Percentiles rank a stretch among this genome's conserved stretches.
Conservation (phyloP, 1,284 basidiomycete genomes). For the Pholiota adiposa region DNA sequence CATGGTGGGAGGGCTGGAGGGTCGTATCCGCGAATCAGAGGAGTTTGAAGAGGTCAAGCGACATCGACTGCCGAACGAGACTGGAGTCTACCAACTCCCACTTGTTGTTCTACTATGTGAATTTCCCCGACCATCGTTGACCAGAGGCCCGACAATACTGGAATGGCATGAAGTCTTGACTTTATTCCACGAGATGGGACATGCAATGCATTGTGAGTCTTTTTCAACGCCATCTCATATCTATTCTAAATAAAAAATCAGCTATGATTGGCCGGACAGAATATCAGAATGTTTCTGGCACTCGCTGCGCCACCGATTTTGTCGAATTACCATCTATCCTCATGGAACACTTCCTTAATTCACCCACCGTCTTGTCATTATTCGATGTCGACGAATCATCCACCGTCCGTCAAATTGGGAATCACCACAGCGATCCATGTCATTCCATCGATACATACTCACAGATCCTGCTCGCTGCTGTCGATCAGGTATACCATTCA, state of each 20-base stretch:
- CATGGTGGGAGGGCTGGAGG: conserved; percentile 43
- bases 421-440: conserved; percentile 73
- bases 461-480: conserved; percentile 87
- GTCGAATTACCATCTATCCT: conserved; percentile 98
- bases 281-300: conserved; percentile 97
- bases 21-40: conserved; percentile 46
- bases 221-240: background rate
- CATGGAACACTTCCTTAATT: conserved; percentile 96
- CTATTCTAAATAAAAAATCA: conserved; percentile 34
- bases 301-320: conserved; percentile 98
- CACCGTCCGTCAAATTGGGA: conserved; percentile 47
- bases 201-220: conserved; percentile 95
- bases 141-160: conserved; percentile 73
- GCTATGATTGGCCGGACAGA: conserved; percentile 98
- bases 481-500: conserved; percentile 94
- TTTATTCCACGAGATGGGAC: conserved; percentile 98
- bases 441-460: conserved; percentile 86
- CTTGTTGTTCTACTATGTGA: conserved; percentile 93
- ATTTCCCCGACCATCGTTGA: conserved; percentile 70
- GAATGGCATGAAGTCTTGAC: conserved; percentile 96
- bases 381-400: conserved; percentile 61
- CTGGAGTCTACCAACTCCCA: conserved; percentile 85
- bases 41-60: conserved; percentile 66
- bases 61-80: conserved; percentile 59
- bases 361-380: conserved; percentile 81